phyloP scores from a whole-genome alignment of 176 grass and related monocot genomes.

The Oryza longistaminata region DNA sequence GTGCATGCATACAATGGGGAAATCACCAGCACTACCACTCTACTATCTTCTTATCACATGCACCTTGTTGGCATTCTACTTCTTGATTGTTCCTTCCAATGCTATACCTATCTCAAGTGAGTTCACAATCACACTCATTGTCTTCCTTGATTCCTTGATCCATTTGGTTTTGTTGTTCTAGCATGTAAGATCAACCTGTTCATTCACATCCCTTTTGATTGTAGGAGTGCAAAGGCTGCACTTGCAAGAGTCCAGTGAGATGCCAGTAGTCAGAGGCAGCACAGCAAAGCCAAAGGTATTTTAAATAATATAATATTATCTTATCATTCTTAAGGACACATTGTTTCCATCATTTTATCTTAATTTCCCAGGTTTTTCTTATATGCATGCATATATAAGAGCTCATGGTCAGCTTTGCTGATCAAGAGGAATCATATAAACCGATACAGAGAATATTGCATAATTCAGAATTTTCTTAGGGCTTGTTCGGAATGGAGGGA shows the following conservation, averaged over 20 bases:
- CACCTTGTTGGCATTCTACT: constrained; percentile 39
- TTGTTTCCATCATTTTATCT: neutral
- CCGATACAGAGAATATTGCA: neutral
- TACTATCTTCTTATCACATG: constrained; percentile 35
- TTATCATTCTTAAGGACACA: neutral
- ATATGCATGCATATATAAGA: neutral
- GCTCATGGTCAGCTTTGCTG: neutral
- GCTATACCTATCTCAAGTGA: constrained; percentile 67
- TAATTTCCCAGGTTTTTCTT: neutral
- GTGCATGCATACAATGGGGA: constrained; percentile 39
- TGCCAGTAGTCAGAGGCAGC: constrained; percentile 20
- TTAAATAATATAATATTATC: neutral
- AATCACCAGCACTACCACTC: neutral
- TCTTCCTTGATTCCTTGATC: neutral
- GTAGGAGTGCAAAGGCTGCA: constrained; percentile 47
- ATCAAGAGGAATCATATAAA: neutral
- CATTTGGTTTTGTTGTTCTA: neutral
- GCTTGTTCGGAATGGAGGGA: no score
- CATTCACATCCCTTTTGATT: constrained; percentile 4
- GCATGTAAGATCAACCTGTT: neutral
- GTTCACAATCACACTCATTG: constrained; percentile 10
- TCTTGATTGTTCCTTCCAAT: constrained; percentile 42
- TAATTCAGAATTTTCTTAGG: neutral
- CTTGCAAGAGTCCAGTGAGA: constrained; percentile 34
- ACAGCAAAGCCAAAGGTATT: constrained; percentile 42